Percentiles rank a stretch among this genome's conserved stretches.
phyloP scores from a whole-genome alignment of 2,329 filamentous ascomycete genomes.

The Penicillium olsonii region DNA sequence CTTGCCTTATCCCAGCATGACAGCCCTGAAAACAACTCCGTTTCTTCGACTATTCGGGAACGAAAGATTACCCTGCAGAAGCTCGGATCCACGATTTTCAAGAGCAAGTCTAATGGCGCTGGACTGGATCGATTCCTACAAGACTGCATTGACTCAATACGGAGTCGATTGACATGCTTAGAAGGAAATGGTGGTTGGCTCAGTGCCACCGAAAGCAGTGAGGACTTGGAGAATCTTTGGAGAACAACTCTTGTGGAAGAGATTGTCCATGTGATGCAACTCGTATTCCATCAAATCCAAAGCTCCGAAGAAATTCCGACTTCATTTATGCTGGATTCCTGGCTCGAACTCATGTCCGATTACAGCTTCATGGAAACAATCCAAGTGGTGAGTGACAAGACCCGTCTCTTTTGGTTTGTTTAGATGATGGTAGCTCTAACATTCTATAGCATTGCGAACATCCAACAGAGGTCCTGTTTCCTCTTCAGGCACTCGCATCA shows the following conservation, averaged over 20 bases:
- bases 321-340: constrained; percentile 62
- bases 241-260: constrained; percentile 66
- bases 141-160: constrained; percentile 38
- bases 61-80: constrained; percentile 25
- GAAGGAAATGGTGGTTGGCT: constrained; percentile 47
- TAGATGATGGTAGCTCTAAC: constrained; percentile 14
- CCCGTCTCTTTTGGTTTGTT: constrained; percentile 1
- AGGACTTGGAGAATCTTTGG: constrained; percentile 64
- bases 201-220: constrained; percentile 51
- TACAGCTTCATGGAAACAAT: constrained; percentile 71
- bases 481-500: constrained; percentile 69
- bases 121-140: constrained; percentile 30
- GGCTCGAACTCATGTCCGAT: constrained; percentile 72
- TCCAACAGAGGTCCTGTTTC: constrained; percentile 45
- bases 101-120: constrained; percentile 27
- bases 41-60: constrained; percentile 5
- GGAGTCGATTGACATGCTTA: constrained; percentile 36
- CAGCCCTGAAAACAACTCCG: constrained; percentile 17
- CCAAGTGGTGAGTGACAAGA: constrained; percentile 51
- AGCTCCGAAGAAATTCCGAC: constrained; percentile 59
- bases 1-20: constrained; percentile 36
- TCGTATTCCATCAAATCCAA: constrained; percentile 71
- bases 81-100: constrained; percentile 34
- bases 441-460: constrained; percentile 39
- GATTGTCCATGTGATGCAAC: constrained; percentile 70